Evolutionary conservation across 331 rosid species (phyloP).

Genomic region (Arachis monticola): DNA sequence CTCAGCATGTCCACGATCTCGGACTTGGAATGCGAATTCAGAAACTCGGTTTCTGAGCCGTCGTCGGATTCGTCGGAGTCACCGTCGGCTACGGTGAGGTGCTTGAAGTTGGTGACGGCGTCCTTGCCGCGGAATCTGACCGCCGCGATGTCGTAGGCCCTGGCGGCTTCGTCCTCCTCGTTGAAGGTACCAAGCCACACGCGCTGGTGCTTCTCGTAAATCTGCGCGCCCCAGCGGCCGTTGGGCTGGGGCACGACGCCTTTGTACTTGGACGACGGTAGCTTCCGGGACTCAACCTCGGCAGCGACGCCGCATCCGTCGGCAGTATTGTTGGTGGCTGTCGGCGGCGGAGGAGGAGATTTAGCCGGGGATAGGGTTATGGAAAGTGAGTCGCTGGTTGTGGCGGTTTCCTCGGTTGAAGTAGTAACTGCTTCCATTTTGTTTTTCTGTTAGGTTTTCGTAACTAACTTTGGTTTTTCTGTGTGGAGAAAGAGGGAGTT

Average conservation of each 20-base stretch:
- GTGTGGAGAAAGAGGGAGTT: not conserved
- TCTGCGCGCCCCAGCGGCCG: slow-evolving; percentile 99
- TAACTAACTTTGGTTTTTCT: slow-evolving; percentile 19
- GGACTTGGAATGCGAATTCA: slow-evolving; percentile 77
- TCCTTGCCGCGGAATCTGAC: slow-evolving; percentile 91
- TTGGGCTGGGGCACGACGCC: slow-evolving; percentile 98
- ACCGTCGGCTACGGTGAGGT: slow-evolving; percentile 27
- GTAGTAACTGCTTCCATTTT: slow-evolving; percentile 63
- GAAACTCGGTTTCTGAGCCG: slow-evolving; percentile 53
- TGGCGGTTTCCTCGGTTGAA: slow-evolving; percentile 67
- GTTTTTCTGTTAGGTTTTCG: slow-evolving; percentile 10
- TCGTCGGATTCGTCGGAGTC: slow-evolving; percentile 41
- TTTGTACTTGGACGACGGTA: slow-evolving; percentile 83
- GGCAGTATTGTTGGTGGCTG: slow-evolving; percentile 2
- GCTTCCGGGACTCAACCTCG: slow-evolving; percentile 81
- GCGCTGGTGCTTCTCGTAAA: slow-evolving; percentile 98
- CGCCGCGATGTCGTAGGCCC: slow-evolving; percentile 94
- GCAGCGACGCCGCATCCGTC: not conserved
- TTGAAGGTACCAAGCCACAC: slow-evolving; percentile 99
- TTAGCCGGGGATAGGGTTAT: slow-evolving; percentile 46
- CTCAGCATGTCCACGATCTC: slow-evolving; percentile 98
- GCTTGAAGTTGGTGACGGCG: slow-evolving; percentile 81
- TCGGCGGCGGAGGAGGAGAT: slow-evolving; percentile 40
- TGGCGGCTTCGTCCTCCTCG: slow-evolving; percentile 87
- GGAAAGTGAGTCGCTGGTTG: slow-evolving; percentile 56